Evolutionary conservation across 768 basidiomycete species (phyloP).

Genomic region (Favolaschia claudopus): DNA sequence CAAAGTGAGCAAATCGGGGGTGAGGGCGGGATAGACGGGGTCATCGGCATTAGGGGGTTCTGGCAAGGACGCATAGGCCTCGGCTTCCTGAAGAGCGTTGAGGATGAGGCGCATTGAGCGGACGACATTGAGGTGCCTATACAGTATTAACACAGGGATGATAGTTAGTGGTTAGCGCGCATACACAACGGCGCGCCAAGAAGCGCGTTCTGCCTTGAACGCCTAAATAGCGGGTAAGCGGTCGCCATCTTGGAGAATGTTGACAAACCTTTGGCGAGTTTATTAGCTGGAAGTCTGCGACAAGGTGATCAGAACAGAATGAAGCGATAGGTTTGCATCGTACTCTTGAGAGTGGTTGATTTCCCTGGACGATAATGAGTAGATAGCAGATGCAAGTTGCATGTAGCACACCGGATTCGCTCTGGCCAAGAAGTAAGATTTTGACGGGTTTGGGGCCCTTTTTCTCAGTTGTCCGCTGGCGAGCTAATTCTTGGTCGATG

Average conservation of each 20-base stretch:
- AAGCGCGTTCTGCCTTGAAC: slow-evolving; percentile 49
- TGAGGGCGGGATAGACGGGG: slow-evolving; percentile 42
- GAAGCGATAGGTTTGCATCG: slow-evolving; percentile 26
- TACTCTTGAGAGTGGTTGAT: slow-evolving; percentile 67
- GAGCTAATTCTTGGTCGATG: slow-evolving; percentile 52
- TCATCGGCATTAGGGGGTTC: slow-evolving; percentile 18
- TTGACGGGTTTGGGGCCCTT: slow-evolving; percentile 46
- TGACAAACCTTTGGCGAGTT: slow-evolving; percentile 47
- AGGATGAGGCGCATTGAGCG: slow-evolving; percentile 55
- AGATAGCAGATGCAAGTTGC: background rate
- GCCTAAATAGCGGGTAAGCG: slow-evolving; percentile 30
- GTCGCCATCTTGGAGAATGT: no score
- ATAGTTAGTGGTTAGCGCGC: no score
- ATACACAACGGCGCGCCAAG: slow-evolving; percentile 57
- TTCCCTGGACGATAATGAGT: slow-evolving; percentile 49
- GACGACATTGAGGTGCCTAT: slow-evolving; percentile 60
- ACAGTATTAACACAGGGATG: no score
- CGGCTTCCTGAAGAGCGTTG: slow-evolving; percentile 29
- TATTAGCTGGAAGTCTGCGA: slow-evolving; percentile 54
- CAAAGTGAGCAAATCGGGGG: slow-evolving; percentile 50
- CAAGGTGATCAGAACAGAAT: background rate
- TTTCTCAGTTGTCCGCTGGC: slow-evolving; percentile 44
- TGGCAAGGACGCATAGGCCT: slow-evolving; percentile 15
- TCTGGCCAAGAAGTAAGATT: slow-evolving; percentile 55
- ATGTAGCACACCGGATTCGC: slow-evolving; percentile 53